A percentile compares a stretch with the other conserved stretches of the same genome.
These are phyloP conservation scores for Mentha longifolia DNA, from an alignment of 257 asterid species.

Conservation along the genomic window DNA sequence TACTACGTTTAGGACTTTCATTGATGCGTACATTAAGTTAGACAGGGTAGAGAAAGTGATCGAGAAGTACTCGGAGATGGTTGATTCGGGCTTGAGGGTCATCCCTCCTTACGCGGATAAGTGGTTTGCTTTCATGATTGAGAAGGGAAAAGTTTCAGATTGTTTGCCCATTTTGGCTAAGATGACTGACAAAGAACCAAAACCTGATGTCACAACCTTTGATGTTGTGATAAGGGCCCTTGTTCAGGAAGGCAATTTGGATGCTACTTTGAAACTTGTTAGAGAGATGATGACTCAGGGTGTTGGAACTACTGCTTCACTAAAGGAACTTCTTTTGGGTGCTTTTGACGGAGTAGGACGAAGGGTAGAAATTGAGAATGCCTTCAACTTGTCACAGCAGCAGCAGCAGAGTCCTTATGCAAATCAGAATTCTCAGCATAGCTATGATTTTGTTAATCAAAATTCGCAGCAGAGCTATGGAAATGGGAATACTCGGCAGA, in stretches of 20 bases:
- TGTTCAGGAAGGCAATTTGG: constrained; percentile 51
- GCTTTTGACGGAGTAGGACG: constrained; percentile 64
- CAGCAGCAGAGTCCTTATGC: constrained; percentile 39
- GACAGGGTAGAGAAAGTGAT: constrained; percentile 59
- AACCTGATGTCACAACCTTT: constrained; percentile 76
- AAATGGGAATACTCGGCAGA: constrained; percentile 19
- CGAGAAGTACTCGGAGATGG: constrained; percentile 76
- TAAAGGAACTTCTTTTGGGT: constrained; percentile 57
- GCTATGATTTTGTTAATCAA: neutral
- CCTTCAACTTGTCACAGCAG: constrained; percentile 43
- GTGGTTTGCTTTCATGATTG: constrained; percentile 78
- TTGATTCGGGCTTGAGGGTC: constrained; percentile 74
- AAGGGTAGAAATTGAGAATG: constrained; percentile 56
- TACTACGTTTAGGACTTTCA: constrained; percentile 64
- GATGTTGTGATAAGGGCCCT: constrained; percentile 75
- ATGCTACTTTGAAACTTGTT: constrained; percentile 48
- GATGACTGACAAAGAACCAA: constrained; percentile 82
- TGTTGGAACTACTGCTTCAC: constrained; percentile 57
- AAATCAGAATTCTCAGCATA: neutral
- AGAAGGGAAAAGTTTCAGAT: constrained; percentile 62
- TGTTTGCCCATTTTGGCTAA: constrained; percentile 68
- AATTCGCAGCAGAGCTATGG: neutral
- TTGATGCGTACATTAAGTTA: constrained; percentile 68
- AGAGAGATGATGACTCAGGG: constrained; percentile 62
- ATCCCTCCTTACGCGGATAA: constrained; percentile 74